Evolutionary conservation across 352 stramenopile species (phyloP).

Genomic region (Pythium scleroteichum): DNA sequence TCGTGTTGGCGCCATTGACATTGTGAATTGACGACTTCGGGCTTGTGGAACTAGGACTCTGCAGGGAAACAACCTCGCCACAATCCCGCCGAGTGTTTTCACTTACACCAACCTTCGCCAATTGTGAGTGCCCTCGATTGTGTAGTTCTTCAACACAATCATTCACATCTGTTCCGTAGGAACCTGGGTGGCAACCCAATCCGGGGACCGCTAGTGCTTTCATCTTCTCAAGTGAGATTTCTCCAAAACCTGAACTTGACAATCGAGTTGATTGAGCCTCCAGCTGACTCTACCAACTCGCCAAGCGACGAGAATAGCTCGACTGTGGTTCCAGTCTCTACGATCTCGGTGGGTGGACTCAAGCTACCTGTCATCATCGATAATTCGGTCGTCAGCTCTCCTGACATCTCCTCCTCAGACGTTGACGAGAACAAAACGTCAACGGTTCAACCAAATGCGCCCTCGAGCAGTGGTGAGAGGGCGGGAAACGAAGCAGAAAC

Average conservation of each 20-base stretch:
- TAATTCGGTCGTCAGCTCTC: too few species aligned
- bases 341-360: background rate
- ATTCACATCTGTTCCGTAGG: background rate
- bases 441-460: too few species aligned
- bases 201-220: background rate
- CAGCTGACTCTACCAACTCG: background rate
- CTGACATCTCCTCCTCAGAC: too few species aligned
- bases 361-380: too few species aligned
- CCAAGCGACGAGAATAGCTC: background rate
- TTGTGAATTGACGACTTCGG: too few species aligned
- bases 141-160: background rate
- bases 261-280: background rate
- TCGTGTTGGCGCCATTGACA: too few species aligned
- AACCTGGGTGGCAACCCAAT: constrained; percentile 2
- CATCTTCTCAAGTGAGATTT: background rate
- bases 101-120: constrained; percentile 1
- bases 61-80: constrained; percentile 4
- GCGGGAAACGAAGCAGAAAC: too few species aligned
- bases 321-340: background rate
- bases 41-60: background rate
- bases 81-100: constrained; percentile 7
- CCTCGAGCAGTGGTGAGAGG: too few species aligned
- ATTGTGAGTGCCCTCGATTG: background rate
- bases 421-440: too few species aligned
- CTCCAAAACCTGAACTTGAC: background rate